phyloP scores from a whole-genome alignment of 805 yeast genomes.

The Cyberlindnera mrakii region DNA sequence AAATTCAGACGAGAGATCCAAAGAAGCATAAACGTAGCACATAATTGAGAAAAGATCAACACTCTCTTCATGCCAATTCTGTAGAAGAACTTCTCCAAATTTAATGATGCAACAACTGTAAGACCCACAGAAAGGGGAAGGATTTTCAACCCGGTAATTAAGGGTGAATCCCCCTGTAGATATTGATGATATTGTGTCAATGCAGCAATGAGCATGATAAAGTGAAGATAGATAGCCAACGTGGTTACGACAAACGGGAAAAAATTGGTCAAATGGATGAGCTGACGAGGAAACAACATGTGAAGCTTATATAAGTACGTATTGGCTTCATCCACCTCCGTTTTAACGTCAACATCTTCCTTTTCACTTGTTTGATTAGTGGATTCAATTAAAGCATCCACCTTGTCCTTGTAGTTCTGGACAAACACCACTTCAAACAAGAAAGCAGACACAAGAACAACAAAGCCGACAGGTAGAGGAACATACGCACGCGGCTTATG shows the following conservation, averaged over 20 bases:
- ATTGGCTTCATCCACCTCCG: constrained; percentile 6
- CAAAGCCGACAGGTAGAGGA: constrained; percentile 33
- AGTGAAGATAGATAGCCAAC: constrained; percentile 16
- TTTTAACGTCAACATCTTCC: neutral
- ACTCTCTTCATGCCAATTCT: constrained; percentile 20
- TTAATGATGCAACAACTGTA: constrained; percentile 23
- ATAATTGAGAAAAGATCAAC: constrained; percentile 10
- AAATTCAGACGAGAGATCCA: constrained; percentile 11
- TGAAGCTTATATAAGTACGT: constrained; percentile 14
- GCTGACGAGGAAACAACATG: constrained; percentile 25
- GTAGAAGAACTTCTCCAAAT: constrained; percentile 16
- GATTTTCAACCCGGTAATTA: constrained; percentile 31
- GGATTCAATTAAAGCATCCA: neutral
- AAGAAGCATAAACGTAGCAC: constrained; percentile 16
- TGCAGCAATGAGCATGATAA: constrained; percentile 18
- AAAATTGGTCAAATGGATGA: constrained; percentile 25
- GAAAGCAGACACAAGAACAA: constrained; percentile 23
- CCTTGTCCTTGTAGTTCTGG: constrained; percentile 10
- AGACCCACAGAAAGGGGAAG: constrained; percentile 30
- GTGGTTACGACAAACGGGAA: constrained; percentile 18
- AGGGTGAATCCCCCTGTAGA: constrained; percentile 24
- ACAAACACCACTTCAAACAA: constrained; percentile 27
- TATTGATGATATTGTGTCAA: constrained; percentile 24
- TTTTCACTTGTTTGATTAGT: neutral
- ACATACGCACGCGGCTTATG: constrained; percentile 34